Conservation (phyloP, 2,329 filamentous ascomycete genomes). For the Coniochaeta hoffmannii region DNA sequence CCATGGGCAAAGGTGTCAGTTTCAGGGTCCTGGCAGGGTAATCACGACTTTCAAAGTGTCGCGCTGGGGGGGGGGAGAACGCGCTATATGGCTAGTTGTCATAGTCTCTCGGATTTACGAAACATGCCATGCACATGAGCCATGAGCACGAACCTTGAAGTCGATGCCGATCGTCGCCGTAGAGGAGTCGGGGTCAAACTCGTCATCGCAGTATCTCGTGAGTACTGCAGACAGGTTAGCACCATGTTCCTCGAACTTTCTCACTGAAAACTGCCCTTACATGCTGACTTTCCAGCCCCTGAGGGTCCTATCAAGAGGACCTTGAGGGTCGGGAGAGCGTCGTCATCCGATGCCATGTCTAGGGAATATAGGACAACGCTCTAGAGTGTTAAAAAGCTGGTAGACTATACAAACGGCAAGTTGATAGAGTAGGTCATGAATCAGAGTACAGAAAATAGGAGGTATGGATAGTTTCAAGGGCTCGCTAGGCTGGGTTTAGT, state of each 20-base stretch:
- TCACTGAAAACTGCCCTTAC: constrained; percentile 21
- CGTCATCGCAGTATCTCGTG: constrained; percentile 48
- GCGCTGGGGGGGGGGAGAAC: too few species aligned
- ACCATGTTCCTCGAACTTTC: too few species aligned
- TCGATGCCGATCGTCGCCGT: constrained; percentile 51
- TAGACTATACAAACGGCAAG: not conserved
- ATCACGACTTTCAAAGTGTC: too few species aligned
- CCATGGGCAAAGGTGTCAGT: not conserved
- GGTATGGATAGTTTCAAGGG: not conserved
- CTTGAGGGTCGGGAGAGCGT: constrained; percentile 41
- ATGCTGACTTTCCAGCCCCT: constrained; percentile 47
- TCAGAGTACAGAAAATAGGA: not conserved
- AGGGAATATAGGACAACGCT: constrained; percentile 8
- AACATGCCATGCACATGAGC: too few species aligned
- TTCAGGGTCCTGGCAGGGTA: too few species aligned
- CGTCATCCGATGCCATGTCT: constrained; percentile 36
- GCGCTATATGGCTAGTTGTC: too few species aligned
- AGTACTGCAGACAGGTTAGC: constrained; percentile 29
- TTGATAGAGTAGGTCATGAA: not conserved
- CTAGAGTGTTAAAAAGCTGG: not conserved
- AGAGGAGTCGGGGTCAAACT: constrained; percentile 47
- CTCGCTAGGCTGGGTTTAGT: too few species aligned
- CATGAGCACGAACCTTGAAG: constrained; percentile 44
- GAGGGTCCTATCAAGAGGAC: constrained; percentile 48
- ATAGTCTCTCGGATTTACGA: too few species aligned